These are phyloP conservation scores for Fusarium stilboides DNA, from an alignment of 2,329 filamentous ascomycete species.

Conservation along the genomic window DNA sequence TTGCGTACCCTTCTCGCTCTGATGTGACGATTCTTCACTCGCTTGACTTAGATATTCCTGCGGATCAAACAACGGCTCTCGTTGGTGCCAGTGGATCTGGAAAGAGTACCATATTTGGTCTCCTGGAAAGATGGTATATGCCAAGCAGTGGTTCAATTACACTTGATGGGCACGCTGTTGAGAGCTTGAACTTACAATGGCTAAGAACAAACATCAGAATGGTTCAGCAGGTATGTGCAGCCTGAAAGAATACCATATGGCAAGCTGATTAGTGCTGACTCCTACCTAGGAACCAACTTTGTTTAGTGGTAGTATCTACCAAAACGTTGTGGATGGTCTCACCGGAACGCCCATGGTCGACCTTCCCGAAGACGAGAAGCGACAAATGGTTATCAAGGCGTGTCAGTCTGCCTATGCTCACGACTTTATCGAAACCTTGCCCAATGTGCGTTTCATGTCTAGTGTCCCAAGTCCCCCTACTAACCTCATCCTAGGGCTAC, in stretches of 20 bases:
- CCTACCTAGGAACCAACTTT: conserved; percentile 64
- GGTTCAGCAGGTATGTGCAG: conserved; percentile 59
- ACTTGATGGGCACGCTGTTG: conserved; percentile 61
- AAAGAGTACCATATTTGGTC: conserved; percentile 70
- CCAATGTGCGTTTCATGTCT: conserved; percentile 45
- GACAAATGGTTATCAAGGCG: conserved; percentile 61
- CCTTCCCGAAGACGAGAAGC: conserved; percentile 60
- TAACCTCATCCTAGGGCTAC: conserved; percentile 62
- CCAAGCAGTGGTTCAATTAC: conserved; percentile 61
- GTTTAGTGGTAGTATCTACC: conserved; percentile 67
- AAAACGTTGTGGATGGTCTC: conserved; percentile 68
- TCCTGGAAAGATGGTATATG: conserved; percentile 74
- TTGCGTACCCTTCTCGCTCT: conserved; percentile 71
- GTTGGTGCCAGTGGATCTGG: conserved; percentile 72
- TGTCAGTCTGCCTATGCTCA: conserved; percentile 67
- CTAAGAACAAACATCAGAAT: conserved; percentile 67
- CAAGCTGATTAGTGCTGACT: not conserved
- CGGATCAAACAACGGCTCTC: conserved; percentile 66
- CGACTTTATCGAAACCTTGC: conserved; percentile 67
- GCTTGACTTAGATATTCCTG: conserved; percentile 61
- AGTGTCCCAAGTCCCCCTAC: accelerated
- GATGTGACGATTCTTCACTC: conserved; percentile 62
- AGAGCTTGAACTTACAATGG: conserved; percentile 65
- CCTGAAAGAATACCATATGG: not conserved
- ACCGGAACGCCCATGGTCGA: conserved; percentile 56